phyloP scores from a whole-genome alignment of 106 monocot genomes.

The Platanthera zijinensis region DNA sequence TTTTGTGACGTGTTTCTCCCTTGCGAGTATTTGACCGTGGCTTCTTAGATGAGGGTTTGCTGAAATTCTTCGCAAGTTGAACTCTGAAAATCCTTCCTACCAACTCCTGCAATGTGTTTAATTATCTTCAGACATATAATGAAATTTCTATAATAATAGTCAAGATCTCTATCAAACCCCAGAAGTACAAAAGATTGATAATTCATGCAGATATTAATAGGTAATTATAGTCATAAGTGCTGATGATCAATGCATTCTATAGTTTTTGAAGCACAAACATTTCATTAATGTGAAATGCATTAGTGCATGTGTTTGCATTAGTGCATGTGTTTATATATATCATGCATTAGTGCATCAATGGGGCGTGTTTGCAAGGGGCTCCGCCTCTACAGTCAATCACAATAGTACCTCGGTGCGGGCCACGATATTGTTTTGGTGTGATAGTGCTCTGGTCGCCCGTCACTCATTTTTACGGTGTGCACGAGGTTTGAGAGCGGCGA shows the following conservation, averaged over 20 bases:
- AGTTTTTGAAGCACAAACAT: not conserved
- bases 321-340: no score
- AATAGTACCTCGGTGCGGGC: no score
- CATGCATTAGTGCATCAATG: no score
- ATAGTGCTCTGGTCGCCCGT: no score
- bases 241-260: not conserved
- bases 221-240: not conserved
- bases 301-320: no score
- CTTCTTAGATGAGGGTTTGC: conserved; percentile 36
- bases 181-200: not conserved
- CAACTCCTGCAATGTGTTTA: conserved; percentile 39
- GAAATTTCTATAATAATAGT: not conserved
- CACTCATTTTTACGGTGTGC: no score
- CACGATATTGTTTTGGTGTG: no score
- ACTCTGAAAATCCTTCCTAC: conserved; percentile 71
- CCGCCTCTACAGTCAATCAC: no score
- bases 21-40: conserved; percentile 10
- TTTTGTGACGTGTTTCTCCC: conserved; percentile 33
- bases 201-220: not conserved
- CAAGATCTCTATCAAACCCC: not conserved
- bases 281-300: not conserved
- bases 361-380: no score
- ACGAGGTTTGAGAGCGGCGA: no score
- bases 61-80: conserved; percentile 73
- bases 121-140: not conserved